A percentile compares a stretch with the other conserved stretches of the same genome.
phyloP scores from a whole-genome alignment of 1,139 yeast genomes.

The Yamadazyma dendronema region DNA sequence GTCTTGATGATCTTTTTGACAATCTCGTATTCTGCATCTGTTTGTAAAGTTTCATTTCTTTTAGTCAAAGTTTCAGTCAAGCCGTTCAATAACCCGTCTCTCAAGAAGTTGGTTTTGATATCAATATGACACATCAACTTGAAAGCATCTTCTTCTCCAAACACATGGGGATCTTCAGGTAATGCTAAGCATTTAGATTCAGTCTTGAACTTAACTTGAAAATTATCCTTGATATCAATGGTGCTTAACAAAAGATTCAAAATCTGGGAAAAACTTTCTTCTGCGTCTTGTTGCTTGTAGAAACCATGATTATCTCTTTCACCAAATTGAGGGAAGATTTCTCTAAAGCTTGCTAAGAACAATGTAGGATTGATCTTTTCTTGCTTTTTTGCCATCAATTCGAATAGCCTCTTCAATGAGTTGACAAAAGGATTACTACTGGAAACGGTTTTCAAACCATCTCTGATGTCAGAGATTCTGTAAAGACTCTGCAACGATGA shows the following conservation, averaged over 20 bases:
- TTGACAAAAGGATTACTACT: slow-evolving; percentile 17
- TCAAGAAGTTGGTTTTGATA: slow-evolving; percentile 79
- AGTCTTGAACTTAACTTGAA: slow-evolving; percentile 64
- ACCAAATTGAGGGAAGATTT: slow-evolving; percentile 82
- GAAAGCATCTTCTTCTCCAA: slow-evolving; percentile 51
- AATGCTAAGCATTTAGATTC: slow-evolving; percentile 59
- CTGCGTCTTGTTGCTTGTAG: slow-evolving; percentile 96
- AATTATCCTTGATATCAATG: slow-evolving; percentile 53
- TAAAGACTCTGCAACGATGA: slow-evolving; percentile 82
- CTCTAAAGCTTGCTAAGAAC: slow-evolving; percentile 62
- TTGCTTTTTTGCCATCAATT: slow-evolving; percentile 46
- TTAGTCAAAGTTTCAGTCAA: slow-evolving; percentile 78
- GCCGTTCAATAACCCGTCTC: slow-evolving; percentile 79
- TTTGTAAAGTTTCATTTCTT: slow-evolving; percentile 64
- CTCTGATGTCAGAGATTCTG: slow-evolving; percentile 58
- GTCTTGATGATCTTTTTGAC: slow-evolving; percentile 70
- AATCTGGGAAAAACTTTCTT: slow-evolving; percentile 87
- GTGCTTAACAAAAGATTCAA: slow-evolving; percentile 52
- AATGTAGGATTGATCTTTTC: slow-evolving; percentile 57
- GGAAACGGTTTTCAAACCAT: slow-evolving; percentile 24
- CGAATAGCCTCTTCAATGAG: slow-evolving; percentile 43
- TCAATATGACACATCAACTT: slow-evolving; percentile 90
- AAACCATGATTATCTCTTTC: slow-evolving; percentile 70
- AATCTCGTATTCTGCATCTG: slow-evolving; percentile 70
- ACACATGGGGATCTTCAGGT: slow-evolving; percentile 32